Evolutionary conservation across 2,329 filamentous ascomycete species (phyloP).

Genomic region (Drechmeria coniospora): DNA sequence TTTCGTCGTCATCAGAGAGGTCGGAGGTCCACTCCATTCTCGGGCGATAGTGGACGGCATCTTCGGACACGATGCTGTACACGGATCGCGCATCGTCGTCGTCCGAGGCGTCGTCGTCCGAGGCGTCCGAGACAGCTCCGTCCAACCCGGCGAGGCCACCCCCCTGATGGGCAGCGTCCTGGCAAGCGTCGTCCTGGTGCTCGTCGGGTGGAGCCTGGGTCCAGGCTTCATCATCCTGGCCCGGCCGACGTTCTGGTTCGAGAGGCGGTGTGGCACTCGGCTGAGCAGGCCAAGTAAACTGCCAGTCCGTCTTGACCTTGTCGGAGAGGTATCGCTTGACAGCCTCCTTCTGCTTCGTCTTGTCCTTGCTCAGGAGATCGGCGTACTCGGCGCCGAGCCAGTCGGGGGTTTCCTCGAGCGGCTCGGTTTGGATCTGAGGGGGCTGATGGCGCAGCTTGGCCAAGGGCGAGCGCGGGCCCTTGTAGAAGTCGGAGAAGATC

Average conservation of each 20-base stretch:
- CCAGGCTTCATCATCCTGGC: conserved; percentile 1
- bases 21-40: conserved; percentile 43
- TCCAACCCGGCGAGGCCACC: conserved; percentile 28
- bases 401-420: conserved; percentile 14
- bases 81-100: conserved; percentile 33
- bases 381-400: conserved; percentile 38
- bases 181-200: conserved; percentile 17
- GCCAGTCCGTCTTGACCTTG: conserved; percentile 44
- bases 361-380: conserved; percentile 47
- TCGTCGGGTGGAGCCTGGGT: not conserved
- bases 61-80: conserved; percentile 43
- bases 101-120: conserved; percentile 22
- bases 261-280: too few species aligned
- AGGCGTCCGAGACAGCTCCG: conserved; percentile 6
- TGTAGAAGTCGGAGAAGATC: conserved; percentile 46
- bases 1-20: conserved; percentile 32
- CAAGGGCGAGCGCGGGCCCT: conserved; percentile 36
- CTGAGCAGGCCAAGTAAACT: conserved; percentile 37
- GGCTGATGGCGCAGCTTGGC: conserved; percentile 30
- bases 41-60: conserved; percentile 31
- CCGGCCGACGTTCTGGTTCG: too few species aligned
- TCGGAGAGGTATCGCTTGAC: conserved; percentile 38
- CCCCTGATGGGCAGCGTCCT: conserved; percentile 19
- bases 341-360: conserved; percentile 46
- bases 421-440: conserved; percentile 14